These are phyloP conservation scores for Skeletonema potamos DNA, from an alignment of 108 stramenopile species.

Conservation along the genomic window DNA sequence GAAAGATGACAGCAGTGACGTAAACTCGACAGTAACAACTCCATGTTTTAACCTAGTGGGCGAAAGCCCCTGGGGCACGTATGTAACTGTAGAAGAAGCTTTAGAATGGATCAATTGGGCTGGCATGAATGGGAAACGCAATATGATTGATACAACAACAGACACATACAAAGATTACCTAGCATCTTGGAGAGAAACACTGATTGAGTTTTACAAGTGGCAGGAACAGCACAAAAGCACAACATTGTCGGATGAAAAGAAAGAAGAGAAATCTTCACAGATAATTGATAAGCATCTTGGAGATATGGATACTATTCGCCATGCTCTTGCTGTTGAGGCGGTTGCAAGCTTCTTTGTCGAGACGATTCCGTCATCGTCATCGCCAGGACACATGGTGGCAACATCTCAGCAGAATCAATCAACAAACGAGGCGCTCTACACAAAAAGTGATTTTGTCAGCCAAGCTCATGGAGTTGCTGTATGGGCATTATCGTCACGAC, in stretches of 20 bases:
- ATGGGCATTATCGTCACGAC: constrained; percentile 65
- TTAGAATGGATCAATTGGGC: constrained; percentile 39
- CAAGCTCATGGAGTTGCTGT: constrained; percentile 70
- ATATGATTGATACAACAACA: not conserved
- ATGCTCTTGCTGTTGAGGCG: constrained; percentile 43
- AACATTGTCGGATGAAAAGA: constrained; percentile 1
- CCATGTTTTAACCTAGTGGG: not conserved
- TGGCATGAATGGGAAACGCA: not conserved
- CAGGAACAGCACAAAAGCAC: not conserved
- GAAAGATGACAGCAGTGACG: not conserved
- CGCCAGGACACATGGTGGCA: constrained; percentile 2
- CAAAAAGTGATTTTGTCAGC: not conserved
- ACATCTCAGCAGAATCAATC: not conserved
- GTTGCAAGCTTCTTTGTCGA: constrained; percentile 41
- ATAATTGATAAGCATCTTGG: not conserved
- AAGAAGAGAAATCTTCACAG: not conserved
- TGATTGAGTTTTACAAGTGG: constrained; percentile 10
- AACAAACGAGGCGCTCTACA: constrained; percentile 7
- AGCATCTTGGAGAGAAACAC: constrained; percentile 10
- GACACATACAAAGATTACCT: constrained; percentile 5
- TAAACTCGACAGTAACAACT: not conserved
- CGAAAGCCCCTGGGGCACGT: constrained; percentile 69
- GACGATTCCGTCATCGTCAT: constrained; percentile 14
- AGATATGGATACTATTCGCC: constrained; percentile 27
- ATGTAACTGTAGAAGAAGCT: constrained; percentile 63